Conservation (phyloP, 805 yeast genomes). For the Pichia manshurica region DNA sequence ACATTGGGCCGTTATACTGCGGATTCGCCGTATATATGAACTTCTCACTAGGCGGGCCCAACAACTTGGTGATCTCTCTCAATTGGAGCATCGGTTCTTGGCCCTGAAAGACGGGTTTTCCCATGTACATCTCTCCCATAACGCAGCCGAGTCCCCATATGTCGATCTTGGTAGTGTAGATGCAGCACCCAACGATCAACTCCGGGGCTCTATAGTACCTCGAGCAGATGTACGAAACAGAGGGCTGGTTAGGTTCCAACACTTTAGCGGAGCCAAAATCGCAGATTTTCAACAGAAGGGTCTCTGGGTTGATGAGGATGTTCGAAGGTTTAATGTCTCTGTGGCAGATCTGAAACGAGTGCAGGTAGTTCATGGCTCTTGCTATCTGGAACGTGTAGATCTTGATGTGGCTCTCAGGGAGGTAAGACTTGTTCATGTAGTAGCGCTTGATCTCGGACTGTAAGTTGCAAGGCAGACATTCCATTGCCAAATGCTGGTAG, state of each 20-base stretch:
- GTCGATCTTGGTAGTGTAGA: conserved; percentile 86
- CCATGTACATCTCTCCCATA: conserved; percentile 86
- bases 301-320: conserved; percentile 66
- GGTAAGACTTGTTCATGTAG: conserved; percentile 50
- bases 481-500: conserved; percentile 82
- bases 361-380: conserved; percentile 76
- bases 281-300: conserved; percentile 66
- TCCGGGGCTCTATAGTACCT: conserved; percentile 97
- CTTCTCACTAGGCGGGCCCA: conserved; percentile 80
- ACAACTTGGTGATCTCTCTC: conserved; percentile 79
- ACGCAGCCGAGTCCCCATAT: conserved; percentile 99
- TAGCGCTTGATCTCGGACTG: conserved; percentile 71
- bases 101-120: conserved; percentile 94
- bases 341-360: conserved; percentile 75
- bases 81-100: conserved; percentile 82
- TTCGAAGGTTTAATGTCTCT: conserved; percentile 83
- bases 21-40: conserved; percentile 73
- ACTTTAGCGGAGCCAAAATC: conserved; percentile 84
- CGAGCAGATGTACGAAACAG: conserved; percentile 92
- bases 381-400: conserved; percentile 75
- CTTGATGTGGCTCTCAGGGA: conserved; percentile 70
- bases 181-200: conserved; percentile 81
- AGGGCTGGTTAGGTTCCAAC: conserved; percentile 73
- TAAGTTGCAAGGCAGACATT: conserved; percentile 75
- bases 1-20: conserved; percentile 68